A percentile compares a stretch with the other conserved stretches of the same genome.
Evolutionary conservation across 1,139 yeast genomes (phyloP).

Genomic region (Blastobotrys proliferans): DNA sequence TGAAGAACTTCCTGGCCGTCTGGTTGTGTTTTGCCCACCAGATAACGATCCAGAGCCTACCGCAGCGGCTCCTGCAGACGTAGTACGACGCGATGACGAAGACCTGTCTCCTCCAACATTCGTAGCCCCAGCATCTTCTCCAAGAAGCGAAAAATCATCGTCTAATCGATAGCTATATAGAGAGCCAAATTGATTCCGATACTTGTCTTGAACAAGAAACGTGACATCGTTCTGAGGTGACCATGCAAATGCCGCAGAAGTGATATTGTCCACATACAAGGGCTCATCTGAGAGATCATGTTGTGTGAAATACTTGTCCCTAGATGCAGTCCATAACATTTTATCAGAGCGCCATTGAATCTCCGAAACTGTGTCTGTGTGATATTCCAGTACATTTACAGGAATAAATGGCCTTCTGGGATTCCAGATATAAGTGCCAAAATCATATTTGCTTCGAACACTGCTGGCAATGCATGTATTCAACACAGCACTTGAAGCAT

Average conservation of each 20-base stretch:
- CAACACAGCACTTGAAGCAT: conserved; percentile 19
- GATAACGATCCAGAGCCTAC: not conserved
- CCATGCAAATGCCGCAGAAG: conserved; percentile 56
- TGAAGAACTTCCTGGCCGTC: conserved; percentile 11
- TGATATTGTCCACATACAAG: conserved; percentile 51
- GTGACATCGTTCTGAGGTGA: conserved; percentile 48
- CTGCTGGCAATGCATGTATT: conserved; percentile 70
- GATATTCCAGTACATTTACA: conserved; percentile 54
- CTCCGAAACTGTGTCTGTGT: conserved; percentile 49
- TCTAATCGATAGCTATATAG: conserved; percentile 9
- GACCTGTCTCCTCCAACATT: not conserved
- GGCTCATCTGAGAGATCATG: conserved; percentile 53
- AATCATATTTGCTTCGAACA: conserved; percentile 66
- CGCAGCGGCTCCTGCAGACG: conserved; percentile 9
- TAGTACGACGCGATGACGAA: conserved; percentile 5
- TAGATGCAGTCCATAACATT: conserved; percentile 49
- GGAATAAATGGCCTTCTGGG: conserved; percentile 75
- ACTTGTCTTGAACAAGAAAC: conserved; percentile 36
- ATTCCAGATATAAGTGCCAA: conserved; percentile 69
- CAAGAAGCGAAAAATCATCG: conserved; percentile 8
- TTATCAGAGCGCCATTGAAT: conserved; percentile 47
- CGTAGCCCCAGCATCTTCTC: conserved; percentile 4
- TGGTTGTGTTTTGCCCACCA: not conserved
- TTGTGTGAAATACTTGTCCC: conserved; percentile 50
- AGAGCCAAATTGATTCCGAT: conserved; percentile 15